phyloP scores from a whole-genome alignment of 148 eudicot species.

The Camellia japonica region DNA sequence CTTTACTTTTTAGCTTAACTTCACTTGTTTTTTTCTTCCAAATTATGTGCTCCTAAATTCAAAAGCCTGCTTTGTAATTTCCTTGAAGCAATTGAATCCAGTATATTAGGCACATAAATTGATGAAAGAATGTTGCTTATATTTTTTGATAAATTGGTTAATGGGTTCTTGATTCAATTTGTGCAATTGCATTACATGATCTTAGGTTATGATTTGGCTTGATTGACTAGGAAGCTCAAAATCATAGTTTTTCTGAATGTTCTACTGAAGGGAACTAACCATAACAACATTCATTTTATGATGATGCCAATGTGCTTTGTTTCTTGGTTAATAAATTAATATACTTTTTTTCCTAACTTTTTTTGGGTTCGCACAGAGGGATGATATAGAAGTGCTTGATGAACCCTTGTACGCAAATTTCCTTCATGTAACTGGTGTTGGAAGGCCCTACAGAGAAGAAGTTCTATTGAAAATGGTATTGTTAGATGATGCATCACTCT shows the following conservation, averaged over 20 bases:
- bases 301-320: slow-evolving; percentile 6
- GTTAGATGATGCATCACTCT: slow-evolving; percentile 8
- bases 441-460: slow-evolving; percentile 72
- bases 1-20: neutral
- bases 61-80: neutral
- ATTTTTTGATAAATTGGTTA: neutral
- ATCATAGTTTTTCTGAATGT: neutral
- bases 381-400: slow-evolving; percentile 91
- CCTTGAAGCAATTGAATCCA: neutral
- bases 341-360: neutral
- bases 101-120: neutral
- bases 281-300: neutral
- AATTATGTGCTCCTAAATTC: neutral
- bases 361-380: slow-evolving; percentile 48
- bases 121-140: neutral
- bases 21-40: neutral
- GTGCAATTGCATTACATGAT: neutral
- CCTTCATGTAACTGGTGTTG: slow-evolving; percentile 59
- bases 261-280: slow-evolving; percentile 4
- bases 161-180: neutral
- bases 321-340: neutral
- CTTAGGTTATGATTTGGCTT: neutral
- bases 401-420: slow-evolving; percentile 85
- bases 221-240: neutral
- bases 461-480: slow-evolving; percentile 70